Conservation (phyloP, 495 filamentous ascomycete species). For the Staphylotrichum longicolle region DNA sequence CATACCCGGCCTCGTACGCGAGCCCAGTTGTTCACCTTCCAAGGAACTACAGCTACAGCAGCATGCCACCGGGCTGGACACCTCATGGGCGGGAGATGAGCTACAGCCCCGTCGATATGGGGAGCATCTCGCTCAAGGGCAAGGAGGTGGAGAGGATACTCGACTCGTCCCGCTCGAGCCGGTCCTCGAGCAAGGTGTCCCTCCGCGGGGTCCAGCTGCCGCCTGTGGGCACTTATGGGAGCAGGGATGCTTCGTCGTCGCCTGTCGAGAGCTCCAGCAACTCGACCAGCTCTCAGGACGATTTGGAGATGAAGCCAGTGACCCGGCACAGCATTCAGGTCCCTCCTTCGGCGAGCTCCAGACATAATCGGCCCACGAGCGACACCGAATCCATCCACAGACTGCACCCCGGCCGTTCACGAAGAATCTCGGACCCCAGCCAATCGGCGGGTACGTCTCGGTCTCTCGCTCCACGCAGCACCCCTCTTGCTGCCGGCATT, state of each 20-base stretch:
- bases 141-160: slow-evolving; percentile 36
- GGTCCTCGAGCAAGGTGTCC: slow-evolving; percentile 34
- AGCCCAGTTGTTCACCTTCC: slow-evolving; percentile 43
- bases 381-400: slow-evolving; percentile 29
- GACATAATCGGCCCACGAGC: slow-evolving; percentile 17
- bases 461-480: slow-evolving; percentile 13
- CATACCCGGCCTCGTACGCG: slow-evolving; percentile 42
- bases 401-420: slow-evolving; percentile 33
- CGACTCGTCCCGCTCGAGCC: slow-evolving; percentile 28
- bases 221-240: slow-evolving; percentile 7
- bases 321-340: slow-evolving; percentile 14
- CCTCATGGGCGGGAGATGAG: slow-evolving; percentile 23
- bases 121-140: slow-evolving; percentile 27
- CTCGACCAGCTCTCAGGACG: slow-evolving; percentile 38
- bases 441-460: slow-evolving; percentile 10
- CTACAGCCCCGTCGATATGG: slow-evolving; percentile 25
- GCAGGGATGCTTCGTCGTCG: slow-evolving; percentile 16
- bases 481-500: slow-evolving; percentile 23
- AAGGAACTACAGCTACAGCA: slow-evolving; percentile 43
- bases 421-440: slow-evolving; percentile 30
- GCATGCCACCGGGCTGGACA: slow-evolving; percentile 36
- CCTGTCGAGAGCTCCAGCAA: slow-evolving; percentile 33
- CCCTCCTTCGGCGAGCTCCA: not conserved
- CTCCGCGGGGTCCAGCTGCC: slow-evolving; percentile 15
- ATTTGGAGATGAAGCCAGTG: slow-evolving; percentile 36